These are phyloP conservation scores for Pythium periplocum DNA, from an alignment of 352 stramenopile species.

Conservation along the genomic window DNA sequence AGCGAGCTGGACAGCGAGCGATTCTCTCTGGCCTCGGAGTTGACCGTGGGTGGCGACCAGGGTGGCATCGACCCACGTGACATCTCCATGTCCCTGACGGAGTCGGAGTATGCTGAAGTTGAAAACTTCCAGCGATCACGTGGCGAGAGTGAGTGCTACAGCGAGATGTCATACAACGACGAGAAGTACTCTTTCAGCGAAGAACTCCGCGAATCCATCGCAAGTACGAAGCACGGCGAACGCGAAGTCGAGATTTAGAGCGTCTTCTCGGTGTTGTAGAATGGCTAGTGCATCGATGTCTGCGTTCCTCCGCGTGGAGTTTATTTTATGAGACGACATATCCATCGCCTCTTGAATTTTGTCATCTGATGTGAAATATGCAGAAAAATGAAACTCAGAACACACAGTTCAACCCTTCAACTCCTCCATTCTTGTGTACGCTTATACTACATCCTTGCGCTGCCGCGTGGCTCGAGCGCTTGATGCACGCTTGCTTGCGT, in stretches of 20 bases:
- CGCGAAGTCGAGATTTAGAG: conserved; percentile 72
- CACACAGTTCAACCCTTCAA: too few relatives aligned
- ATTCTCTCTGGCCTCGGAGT: conserved; percentile 49
- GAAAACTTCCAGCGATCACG: conserved; percentile 28
- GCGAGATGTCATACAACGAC: conserved; percentile 81
- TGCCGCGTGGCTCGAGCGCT: too few relatives aligned
- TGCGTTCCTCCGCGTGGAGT: too few relatives aligned
- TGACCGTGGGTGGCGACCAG: conserved; percentile 20
- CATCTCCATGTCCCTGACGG: conserved; percentile 50
- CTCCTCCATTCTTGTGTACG: too few relatives aligned
- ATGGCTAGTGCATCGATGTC: too few relatives aligned
- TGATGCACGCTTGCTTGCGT: too few relatives aligned
- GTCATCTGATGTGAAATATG: too few relatives aligned
- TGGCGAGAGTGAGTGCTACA: conserved; percentile 64
- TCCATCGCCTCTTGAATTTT: too few relatives aligned
- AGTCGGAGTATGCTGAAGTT: conserved; percentile 59
- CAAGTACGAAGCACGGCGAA: conserved; percentile 16
- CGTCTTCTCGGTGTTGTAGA: not conserved
- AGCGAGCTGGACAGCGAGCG: conserved; percentile 60
- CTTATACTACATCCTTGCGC: too few relatives aligned
- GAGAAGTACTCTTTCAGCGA: conserved; percentile 75
- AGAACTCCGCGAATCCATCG: conserved; percentile 30
- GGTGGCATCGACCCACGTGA: conserved; percentile 4
- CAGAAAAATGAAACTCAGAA: too few relatives aligned
- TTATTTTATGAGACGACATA: too few relatives aligned